A percentile compares a stretch with the other conserved stretches of the same genome.
These are phyloP conservation scores for Bisporella sp. DNA, from an alignment of 2,329 filamentous ascomycete species.

Conservation along the genomic window DNA sequence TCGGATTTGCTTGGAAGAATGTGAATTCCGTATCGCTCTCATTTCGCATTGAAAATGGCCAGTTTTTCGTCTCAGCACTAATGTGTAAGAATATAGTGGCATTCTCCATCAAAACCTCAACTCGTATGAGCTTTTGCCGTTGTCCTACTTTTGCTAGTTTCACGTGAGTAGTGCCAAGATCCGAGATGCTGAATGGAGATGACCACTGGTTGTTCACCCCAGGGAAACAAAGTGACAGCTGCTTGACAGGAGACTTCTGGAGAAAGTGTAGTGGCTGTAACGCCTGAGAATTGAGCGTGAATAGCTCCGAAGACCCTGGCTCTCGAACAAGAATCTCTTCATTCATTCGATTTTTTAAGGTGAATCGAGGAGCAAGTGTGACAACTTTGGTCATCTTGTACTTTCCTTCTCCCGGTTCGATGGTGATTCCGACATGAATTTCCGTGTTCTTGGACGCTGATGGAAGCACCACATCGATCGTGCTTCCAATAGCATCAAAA, in stretches of 20 bases:
- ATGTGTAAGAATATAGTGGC: conserved; percentile 92
- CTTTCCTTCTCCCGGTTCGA: conserved; percentile 89
- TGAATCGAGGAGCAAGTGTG: conserved; percentile 84
- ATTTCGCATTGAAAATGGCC: conserved; percentile 98
- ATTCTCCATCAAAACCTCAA: conserved; percentile 87
- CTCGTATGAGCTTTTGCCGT: conserved; percentile 77
- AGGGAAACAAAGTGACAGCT: conserved; percentile 86
- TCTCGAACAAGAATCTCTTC: conserved; percentile 89
- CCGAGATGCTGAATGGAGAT: conserved; percentile 94
- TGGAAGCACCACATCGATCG: conserved; percentile 77
- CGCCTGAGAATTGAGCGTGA: conserved; percentile 70
- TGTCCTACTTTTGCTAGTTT: conserved; percentile 90
- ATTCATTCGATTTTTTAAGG: conserved; percentile 85
- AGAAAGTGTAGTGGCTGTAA: conserved; percentile 85
- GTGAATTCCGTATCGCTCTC: conserved; percentile 96
- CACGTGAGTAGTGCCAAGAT: conserved; percentile 85
- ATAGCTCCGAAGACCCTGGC: conserved; percentile 80
- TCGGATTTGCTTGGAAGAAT: conserved; percentile 93
- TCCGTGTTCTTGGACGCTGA: conserved; percentile 65
- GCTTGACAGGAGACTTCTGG: conserved; percentile 74
- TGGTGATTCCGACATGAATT: conserved; percentile 84
- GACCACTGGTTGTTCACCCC: conserved; percentile 97
- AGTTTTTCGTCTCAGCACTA: conserved; percentile 85
- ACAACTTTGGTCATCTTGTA: conserved; percentile 97
- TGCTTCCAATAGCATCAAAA: conserved; percentile 95